Evolutionary conservation across 768 basidiomycete species (phyloP).

Genomic region (Ephemerocybe angulata): DNA sequence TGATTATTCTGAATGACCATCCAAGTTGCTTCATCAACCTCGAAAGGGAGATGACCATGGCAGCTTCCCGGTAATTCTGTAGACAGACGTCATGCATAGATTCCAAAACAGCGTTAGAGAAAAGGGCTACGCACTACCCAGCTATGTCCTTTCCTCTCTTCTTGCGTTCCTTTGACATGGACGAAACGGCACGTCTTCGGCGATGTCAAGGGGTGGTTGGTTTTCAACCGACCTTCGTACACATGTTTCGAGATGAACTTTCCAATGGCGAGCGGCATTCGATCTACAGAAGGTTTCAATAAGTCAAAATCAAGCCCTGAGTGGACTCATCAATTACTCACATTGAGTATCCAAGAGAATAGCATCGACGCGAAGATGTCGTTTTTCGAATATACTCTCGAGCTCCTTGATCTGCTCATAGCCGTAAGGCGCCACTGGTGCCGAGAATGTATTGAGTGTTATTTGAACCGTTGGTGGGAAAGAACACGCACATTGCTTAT

Average conservation of each 20-base stretch:
- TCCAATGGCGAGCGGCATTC: constrained; percentile 65
- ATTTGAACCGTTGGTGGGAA: neutral
- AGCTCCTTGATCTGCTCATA: constrained; percentile 47
- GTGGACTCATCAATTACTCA: constrained; percentile 27
- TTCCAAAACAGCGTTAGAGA: too few species aligned
- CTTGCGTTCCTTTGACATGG: constrained; percentile 41
- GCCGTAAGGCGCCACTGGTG: constrained; percentile 62
- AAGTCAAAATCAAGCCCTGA: too few species aligned
- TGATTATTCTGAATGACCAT: constrained; percentile 56
- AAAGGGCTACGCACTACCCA: constrained; percentile 35
- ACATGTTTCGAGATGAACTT: constrained; percentile 57
- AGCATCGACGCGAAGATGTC: constrained; percentile 39
- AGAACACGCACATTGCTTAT: constrained; percentile 45
- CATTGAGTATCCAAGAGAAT: constrained; percentile 62
- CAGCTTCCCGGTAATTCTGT: constrained; percentile 54
- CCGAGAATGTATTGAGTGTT: constrained; percentile 1
- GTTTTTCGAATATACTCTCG: constrained; percentile 59
- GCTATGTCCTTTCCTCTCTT: constrained; percentile 30
- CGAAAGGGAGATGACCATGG: constrained; percentile 45
- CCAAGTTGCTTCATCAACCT: constrained; percentile 35
- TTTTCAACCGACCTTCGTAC: constrained; percentile 51
- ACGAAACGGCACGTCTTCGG: constrained; percentile 52
- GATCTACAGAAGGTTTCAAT: too few species aligned
- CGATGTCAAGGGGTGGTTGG: constrained; percentile 35
- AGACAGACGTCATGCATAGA: constrained; percentile 2